Percentiles rank a stretch among this genome's conserved stretches.
phyloP scores from a whole-genome alignment of 1,284 basidiomycete genomes.

The Xerocomus minutiporus region DNA sequence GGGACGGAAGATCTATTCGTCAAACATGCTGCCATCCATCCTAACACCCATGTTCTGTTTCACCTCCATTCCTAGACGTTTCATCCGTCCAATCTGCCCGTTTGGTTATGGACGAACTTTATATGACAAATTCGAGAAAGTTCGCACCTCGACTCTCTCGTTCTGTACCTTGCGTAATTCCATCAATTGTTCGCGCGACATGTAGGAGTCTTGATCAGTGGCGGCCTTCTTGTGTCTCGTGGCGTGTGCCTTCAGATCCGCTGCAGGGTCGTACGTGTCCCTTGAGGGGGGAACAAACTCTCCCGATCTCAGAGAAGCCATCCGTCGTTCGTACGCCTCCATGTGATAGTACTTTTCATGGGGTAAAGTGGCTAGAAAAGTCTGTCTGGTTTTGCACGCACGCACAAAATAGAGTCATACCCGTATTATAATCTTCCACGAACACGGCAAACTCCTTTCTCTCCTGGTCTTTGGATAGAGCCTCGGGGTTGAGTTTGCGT shows the following conservation, averaged over 20 bases:
- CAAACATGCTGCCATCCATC: slow-evolving; percentile 64
- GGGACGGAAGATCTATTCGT: slow-evolving; percentile 29
- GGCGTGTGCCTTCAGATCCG: slow-evolving; percentile 73
- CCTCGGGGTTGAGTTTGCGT: slow-evolving; percentile 82
- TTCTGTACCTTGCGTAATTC: slow-evolving; percentile 77
- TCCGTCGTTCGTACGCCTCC: slow-evolving; percentile 72
- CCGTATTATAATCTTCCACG: slow-evolving; percentile 86
- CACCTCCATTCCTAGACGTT: slow-evolving; percentile 75
- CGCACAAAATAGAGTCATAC: slow-evolving; percentile 35
- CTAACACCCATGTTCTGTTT: slow-evolving; percentile 76
- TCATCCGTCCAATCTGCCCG: slow-evolving; percentile 71
- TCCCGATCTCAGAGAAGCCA: slow-evolving; percentile 76
- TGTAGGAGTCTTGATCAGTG: slow-evolving; percentile 64
- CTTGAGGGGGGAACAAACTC: slow-evolving; percentile 67
- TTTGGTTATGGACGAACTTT: background rate
- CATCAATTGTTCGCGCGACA: slow-evolving; percentile 72
- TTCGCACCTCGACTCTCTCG: slow-evolving; percentile 67
- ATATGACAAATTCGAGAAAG: background rate
- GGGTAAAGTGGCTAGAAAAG: slow-evolving; percentile 68
- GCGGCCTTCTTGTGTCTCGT: slow-evolving; percentile 60
- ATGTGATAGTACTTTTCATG: slow-evolving; percentile 92
- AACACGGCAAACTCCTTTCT: slow-evolving; percentile 79
- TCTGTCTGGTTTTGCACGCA: background rate
- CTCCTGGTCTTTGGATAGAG: slow-evolving; percentile 74
- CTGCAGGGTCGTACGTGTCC: slow-evolving; percentile 70